Conservation (phyloP, 108 stramenopile genomes). For the Nannochloropsis salina region DNA sequence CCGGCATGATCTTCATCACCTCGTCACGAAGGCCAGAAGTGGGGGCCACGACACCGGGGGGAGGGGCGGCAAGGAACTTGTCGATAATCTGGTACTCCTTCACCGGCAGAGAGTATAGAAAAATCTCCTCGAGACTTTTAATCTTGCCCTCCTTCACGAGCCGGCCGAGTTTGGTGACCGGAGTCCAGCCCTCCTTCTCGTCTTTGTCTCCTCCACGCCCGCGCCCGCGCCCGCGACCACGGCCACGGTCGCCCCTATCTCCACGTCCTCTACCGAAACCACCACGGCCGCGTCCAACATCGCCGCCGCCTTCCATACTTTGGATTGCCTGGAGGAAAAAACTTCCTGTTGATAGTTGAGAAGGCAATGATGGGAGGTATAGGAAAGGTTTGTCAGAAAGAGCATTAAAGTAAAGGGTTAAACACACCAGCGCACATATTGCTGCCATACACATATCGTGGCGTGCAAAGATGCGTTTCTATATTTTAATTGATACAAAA, state of each 20-base stretch:
- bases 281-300: constrained; percentile 46
- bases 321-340: not conserved
- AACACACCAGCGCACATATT: no score
- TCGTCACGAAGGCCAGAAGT: constrained; percentile 84
- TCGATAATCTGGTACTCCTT: constrained; percentile 99
- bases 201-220: constrained; percentile 63
- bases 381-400: not conserved
- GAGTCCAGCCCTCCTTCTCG: constrained; percentile 82
- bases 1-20: constrained; percentile 99
- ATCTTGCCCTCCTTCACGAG: constrained; percentile 99
- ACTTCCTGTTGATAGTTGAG: not conserved
- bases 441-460: no score
- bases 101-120: constrained; percentile 96
- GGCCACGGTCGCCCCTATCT: constrained; percentile 66
- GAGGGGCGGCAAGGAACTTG: constrained; percentile 61
- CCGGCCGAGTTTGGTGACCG: constrained; percentile 99
- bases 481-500: no score
- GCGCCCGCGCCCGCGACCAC: constrained; percentile 77
- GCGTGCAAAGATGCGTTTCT: no score
- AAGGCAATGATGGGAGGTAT: not conserved
- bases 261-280: constrained; percentile 55
- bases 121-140: constrained; percentile 96
- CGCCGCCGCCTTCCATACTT: constrained; percentile 17
- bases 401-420: not conserved
- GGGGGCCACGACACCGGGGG: constrained; percentile 57